These are phyloP conservation scores for Boletus calvinii DNA, from an alignment of 1,284 basidiomycete species.

Conservation along the genomic window DNA sequence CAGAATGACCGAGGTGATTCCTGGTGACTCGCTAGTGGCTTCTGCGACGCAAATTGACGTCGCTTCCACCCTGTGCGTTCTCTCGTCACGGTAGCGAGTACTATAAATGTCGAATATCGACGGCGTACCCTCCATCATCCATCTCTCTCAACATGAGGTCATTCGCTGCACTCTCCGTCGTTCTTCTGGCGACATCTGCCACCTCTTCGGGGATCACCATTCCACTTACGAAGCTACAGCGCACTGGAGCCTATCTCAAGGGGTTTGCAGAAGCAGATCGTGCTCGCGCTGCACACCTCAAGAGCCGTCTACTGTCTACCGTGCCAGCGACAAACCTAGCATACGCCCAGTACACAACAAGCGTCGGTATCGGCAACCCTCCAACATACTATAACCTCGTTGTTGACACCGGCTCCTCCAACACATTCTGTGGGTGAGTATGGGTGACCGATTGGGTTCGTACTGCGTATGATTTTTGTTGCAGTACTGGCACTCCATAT, in stretches of 20 bases:
- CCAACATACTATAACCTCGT: conserved; percentile 25
- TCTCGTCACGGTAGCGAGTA: not conserved
- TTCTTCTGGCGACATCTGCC: conserved; percentile 16
- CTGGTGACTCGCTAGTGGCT: too few relatives aligned
- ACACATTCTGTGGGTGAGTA: conserved; percentile 34
- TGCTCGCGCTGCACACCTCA: conserved; percentile 19
- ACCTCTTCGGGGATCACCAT: conserved; percentile 10
- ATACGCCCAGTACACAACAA: conserved; percentile 22
- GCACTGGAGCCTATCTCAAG: conserved; percentile 19
- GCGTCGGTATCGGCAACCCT: conserved; percentile 27
- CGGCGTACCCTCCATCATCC: not conserved
- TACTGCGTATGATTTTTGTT: not conserved
- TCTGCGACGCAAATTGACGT: too few relatives aligned
- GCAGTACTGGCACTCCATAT: conserved; percentile 21
- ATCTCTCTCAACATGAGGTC: conserved; percentile 16
- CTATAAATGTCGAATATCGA: not conserved
- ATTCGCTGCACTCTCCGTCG: conserved; percentile 7
- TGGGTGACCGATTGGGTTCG: not conserved
- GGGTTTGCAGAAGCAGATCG: conserved; percentile 23
- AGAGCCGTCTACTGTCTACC: conserved; percentile 2
- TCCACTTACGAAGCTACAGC: conserved; percentile 15
- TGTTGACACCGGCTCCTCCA: conserved; percentile 36
- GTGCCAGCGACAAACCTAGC: conserved; percentile 22
- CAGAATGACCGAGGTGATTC: too few relatives aligned
- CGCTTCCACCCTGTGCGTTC: too few relatives aligned